Conservation (phyloP, 2,329 filamentous ascomycete species). For the Elsinoe arachidis region DNA sequence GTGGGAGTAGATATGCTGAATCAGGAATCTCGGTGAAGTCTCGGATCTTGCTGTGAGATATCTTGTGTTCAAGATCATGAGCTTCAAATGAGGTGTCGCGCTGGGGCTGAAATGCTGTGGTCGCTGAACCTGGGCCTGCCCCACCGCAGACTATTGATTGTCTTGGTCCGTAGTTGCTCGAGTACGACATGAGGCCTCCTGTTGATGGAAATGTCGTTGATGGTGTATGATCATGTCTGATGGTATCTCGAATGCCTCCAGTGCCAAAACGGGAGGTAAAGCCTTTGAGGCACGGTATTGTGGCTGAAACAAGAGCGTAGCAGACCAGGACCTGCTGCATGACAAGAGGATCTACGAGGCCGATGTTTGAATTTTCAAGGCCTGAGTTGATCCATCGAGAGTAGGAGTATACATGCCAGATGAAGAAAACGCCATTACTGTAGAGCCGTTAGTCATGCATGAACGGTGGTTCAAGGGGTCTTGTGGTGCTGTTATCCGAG, state of each 20-base stretch:
- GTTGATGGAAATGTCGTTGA: not conserved
- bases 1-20: not conserved
- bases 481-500: not conserved
- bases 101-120: not conserved
- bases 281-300: constrained; percentile 20
- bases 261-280: constrained; percentile 20
- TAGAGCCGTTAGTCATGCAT: not conserved
- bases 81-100: not conserved
- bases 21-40: not conserved
- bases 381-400: constrained; percentile 18
- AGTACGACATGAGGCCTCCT: not conserved
- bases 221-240: not conserved
- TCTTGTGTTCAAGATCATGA: not conserved
- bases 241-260: constrained; percentile 12
- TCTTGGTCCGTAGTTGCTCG: not conserved
- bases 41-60: not conserved
- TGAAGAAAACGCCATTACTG: constrained; percentile 9
- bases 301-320: constrained; percentile 22
- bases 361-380: constrained; percentile 17
- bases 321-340: constrained; percentile 20
- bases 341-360: constrained; percentile 18
- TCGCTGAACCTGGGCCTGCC: not conserved
- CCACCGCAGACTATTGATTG: not conserved
- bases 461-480: not conserved
- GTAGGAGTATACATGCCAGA: constrained; percentile 14